Percentiles rank a stretch among this genome's conserved stretches.
Conservation (phyloP, 345 rosid species). For the Hibiscus tridactylites region DNA sequence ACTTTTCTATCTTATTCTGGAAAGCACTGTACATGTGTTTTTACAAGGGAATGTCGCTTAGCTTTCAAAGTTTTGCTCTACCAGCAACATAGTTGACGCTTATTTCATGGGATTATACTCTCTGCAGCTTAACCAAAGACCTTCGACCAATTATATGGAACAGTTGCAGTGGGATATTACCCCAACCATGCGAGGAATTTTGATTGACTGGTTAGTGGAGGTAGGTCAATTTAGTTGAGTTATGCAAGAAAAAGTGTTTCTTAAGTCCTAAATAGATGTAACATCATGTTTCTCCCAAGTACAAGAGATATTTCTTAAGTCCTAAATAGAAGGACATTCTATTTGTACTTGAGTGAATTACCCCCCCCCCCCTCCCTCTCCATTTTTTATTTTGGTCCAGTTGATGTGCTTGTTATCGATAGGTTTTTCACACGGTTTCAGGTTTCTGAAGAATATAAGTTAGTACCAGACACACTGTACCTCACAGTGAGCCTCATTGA, state of each 20-base stretch:
- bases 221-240: conserved; percentile 26
- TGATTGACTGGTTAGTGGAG: conserved; percentile 96
- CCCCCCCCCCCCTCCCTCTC: too few species aligned
- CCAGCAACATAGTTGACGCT: conserved; percentile 1
- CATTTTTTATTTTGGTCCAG: neutral
- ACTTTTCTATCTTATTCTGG: neutral
- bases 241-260: neutral
- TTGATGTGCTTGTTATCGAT: neutral
- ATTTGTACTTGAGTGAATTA: neutral
- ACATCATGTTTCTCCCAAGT: neutral
- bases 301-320: neutral
- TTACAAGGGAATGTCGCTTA: neutral
- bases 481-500: conserved; percentile 88
- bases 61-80: neutral
- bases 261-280: neutral
- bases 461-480: conserved; percentile 90
- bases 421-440: conserved; percentile 22
- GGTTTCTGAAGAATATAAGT: conserved; percentile 86
- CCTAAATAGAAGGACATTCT: neutral
- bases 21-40: neutral
- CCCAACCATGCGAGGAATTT: conserved; percentile 70
- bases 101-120: conserved; percentile 11
- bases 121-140: conserved; percentile 69
- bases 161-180: conserved; percentile 59
- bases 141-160: conserved; percentile 71